These are phyloP conservation scores for Sclerotinia subarctica DNA, from an alignment of 2,329 filamentous ascomycete species.

Conservation along the genomic window DNA sequence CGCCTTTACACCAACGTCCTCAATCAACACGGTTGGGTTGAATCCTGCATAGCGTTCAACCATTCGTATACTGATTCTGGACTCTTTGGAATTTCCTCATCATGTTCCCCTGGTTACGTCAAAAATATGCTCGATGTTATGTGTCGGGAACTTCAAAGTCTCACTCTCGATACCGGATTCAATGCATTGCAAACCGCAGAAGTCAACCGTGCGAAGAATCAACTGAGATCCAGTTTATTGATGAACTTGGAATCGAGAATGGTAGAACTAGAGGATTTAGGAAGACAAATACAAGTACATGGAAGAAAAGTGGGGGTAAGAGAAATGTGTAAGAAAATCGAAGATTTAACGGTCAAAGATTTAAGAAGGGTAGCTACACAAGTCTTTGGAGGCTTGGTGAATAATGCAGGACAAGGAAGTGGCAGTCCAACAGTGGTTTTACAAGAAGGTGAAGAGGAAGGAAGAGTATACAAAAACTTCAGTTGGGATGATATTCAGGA, in stretches of 20 bases:
- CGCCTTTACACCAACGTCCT: conserved; percentile 96
- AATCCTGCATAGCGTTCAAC: conserved; percentile 94
- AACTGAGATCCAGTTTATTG: conserved; percentile 80
- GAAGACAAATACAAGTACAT: conserved; percentile 94
- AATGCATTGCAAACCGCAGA: conserved; percentile 69
- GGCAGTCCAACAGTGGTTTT: conserved; percentile 92
- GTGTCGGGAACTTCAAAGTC: conserved; percentile 79
- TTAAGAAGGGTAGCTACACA: conserved; percentile 74
- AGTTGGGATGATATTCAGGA: conserved; percentile 89
- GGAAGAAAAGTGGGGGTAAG: conserved; percentile 85
- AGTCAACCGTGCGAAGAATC: conserved; percentile 93
- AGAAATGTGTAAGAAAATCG: conserved; percentile 90
- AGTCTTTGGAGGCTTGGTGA: conserved; percentile 73
- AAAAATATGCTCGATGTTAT: conserved; percentile 89
- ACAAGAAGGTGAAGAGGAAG: conserved; percentile 76
- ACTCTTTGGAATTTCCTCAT: conserved; percentile 88
- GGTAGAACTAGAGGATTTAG: conserved; percentile 95
- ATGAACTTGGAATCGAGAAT: conserved; percentile 98
- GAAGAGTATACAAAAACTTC: conserved; percentile 62
- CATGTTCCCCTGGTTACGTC: conserved; percentile 76
- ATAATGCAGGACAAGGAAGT: conserved; percentile 73
- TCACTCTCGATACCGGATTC: conserved; percentile 75
- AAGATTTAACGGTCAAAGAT: conserved; percentile 75
- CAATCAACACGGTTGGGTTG: conserved; percentile 97
- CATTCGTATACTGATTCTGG: conserved; percentile 96